Base-by-base conservation (phyloP, 108 stramenopile genomes). In the Cyclotella choctawhatcheeana region DNA sequence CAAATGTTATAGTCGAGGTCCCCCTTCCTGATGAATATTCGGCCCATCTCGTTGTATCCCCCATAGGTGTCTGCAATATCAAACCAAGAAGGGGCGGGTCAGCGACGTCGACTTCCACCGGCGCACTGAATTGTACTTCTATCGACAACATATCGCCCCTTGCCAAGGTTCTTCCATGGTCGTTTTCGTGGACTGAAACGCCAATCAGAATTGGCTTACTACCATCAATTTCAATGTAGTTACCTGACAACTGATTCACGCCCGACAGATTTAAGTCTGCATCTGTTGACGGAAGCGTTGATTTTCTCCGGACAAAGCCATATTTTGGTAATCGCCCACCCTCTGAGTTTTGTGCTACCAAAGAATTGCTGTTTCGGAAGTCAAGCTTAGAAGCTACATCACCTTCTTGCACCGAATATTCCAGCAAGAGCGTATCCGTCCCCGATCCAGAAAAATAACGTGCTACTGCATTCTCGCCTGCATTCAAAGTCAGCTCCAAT, bases 1-100 rank as follows among this genome's bases (percentile, higher is more conserved):
- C 3, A 44, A 76, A 76, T 21, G 20, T 0, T 26, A 76, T 67
- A 44, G 8, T 63, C 21, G 59, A 22, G 35, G 75, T 62, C 18
- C 67, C 59, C 60, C 67, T 76, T 14, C 75, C 75, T 25, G 75
- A 68, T 32, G 17, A 30, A 37, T 69, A 76, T 18, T 21, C 51
- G 35, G 75, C 75, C 75, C 67, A 76, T 50, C 75, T 47, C 56
- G 62, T n/a, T n/a, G n/a, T n/a, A n/a, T n/a, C n/a, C n/a, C n/a
- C n/a, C 43, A 60, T 55, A 37, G 3, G 0, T 24, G 27, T 59
- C 61, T 0, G 69, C 40, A 2, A n/a, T n/a, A 68, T n/a, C 18
- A 76, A 52, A 21, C 67, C 75, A 44, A 76, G 53, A 18, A 69
- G 33, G 24, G 74, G 74, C 53, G 75, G 29, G 0, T 10, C 53